Evolutionary conservation across 164 flowering plant genomes (phyloP), one percentile per base, ranked within the genome.

Genomic region (Cinnamomum chago): DNA sequence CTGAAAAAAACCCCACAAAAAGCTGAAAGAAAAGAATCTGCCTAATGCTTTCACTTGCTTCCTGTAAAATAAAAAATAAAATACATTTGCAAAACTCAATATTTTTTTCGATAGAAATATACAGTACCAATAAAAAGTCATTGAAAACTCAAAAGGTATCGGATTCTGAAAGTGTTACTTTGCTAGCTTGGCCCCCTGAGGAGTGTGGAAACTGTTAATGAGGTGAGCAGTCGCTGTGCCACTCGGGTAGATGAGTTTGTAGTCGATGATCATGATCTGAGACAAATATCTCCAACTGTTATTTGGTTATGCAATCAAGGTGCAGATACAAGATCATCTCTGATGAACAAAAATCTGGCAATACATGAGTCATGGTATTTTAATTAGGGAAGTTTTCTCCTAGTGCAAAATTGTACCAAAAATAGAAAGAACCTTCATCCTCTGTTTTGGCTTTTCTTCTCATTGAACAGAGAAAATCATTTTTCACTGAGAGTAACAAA

Each of bases 141-240:
- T 47, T 24, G 23, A 18, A n/a, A 65, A 67, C 4, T 7, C 0
- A 40, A 9, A 50, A 28, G 47, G 5, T 24, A 18, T 18, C 47
- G 12, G 62, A 23, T 27, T 65, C 62, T 50, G 28, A 18, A 17
- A 7, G 10, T 12, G 70, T 75, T 77, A 87, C 93, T 84, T 88
- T 28, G 89, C 93, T 70, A 86, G 72, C 55, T 84, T 84, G 62
- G 86, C 89, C 65, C 93, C 93, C 47, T 82, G 73, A 62, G 93
- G 87, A n/a, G 91, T 88, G 75, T 88, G 93, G 77, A 89, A 88
- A 67, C 91, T 82, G 82, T 89, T 89, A 83, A 89, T 88, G 27
- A 89, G 87, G 71, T 81, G 79, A 58, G 91, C 93, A 73, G 91
- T 88, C 1, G 90, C 91, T n/a, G 88, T 87, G 3, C 91, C 91